Evolutionary conservation across 2,329 filamentous ascomycete genomes (phyloP), one percentile per base, ranked within the genome.

Genomic region (Elsinoe batatas): DNA sequence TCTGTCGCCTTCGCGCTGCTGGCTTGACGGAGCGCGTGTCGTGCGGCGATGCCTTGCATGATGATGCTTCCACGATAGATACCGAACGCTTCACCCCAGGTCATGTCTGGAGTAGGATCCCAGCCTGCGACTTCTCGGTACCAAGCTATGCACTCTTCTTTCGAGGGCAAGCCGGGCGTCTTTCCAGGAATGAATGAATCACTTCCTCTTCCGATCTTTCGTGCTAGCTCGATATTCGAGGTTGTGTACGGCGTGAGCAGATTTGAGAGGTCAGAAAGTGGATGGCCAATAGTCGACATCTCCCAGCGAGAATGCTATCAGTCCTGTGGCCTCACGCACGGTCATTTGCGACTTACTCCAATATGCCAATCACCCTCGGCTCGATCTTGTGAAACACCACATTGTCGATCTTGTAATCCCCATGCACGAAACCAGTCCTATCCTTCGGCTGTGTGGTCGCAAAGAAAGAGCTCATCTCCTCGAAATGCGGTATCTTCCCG

Each of bases 221-320:
- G 61, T 37, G 70, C 69, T 54, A 69, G 67, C 30, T 67, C 63
- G 18, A 66, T 69, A 0, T 62, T 63, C 1, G 74, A 72, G 6
- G 70, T 73, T 1, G 73, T 64, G 61, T 68, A 77, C 3, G 75
- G 75, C 1, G 64, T 63, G 15, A 84, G 69, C 15, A 97, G 76
- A 71, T 97, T 97, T 69, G 84, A 84, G 38, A 97, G 75, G 68
- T 98, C 93, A 5, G 87, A 91, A 18, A 97, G 79, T 1, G 93
- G 93, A 69, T 98, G 91, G n/a, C 93, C 93, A 55, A 96, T 84
- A 0, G 93, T 97, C 35, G 89, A 90, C 89, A 98, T 95, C 74
- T 97, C 93, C 91, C 91, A 97, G 73, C 64, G 65, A 36, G 5
- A 7, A 15, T 43, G 30, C 30, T 36, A 36, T 59, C 30, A 59